These are phyloP conservation scores for Cladorrhinum sp. DNA, from an alignment of 2,329 filamentous ascomycete genomes.

Conservation along the genomic window DNA sequence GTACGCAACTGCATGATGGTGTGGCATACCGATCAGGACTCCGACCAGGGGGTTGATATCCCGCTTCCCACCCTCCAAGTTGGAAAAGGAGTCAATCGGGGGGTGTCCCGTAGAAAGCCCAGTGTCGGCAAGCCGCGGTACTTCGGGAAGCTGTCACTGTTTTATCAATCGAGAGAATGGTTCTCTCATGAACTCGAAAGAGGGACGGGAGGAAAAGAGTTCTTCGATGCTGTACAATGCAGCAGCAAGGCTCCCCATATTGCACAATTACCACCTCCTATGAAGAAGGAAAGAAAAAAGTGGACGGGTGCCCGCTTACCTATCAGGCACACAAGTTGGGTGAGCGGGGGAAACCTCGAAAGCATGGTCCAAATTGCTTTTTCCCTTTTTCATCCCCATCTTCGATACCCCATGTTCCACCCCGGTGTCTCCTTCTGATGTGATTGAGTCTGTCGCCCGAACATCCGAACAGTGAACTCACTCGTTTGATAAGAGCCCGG, in stretches of 20 bases:
- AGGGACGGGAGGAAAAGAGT: background rate
- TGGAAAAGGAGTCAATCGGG: background rate
- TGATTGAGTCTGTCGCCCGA: background rate
- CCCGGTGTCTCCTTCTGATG: background rate
- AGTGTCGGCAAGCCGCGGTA: background rate
- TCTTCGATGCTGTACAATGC: background rate
- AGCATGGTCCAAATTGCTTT: background rate
- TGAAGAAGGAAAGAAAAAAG: background rate
- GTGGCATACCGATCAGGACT: background rate
- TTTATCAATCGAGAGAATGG: background rate
- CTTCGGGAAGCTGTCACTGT: background rate
- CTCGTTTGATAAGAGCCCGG: background rate
- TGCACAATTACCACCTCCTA: slow-evolving; percentile 1
- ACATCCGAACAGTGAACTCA: background rate
- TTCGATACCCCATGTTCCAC: background rate
- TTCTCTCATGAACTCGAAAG: no score
- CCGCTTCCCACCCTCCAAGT: background rate
- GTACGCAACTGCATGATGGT: background rate
- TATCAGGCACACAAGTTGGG: background rate
- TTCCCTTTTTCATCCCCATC: background rate
- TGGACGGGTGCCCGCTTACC: background rate
- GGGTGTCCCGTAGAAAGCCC: background rate
- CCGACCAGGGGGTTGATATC: background rate
- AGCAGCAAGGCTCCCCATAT: slow-evolving; percentile 5
- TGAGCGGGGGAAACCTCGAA: background rate